Evolutionary conservation across 257 asterid genomes (phyloP).

Genomic region (Petrea volubilis): DNA sequence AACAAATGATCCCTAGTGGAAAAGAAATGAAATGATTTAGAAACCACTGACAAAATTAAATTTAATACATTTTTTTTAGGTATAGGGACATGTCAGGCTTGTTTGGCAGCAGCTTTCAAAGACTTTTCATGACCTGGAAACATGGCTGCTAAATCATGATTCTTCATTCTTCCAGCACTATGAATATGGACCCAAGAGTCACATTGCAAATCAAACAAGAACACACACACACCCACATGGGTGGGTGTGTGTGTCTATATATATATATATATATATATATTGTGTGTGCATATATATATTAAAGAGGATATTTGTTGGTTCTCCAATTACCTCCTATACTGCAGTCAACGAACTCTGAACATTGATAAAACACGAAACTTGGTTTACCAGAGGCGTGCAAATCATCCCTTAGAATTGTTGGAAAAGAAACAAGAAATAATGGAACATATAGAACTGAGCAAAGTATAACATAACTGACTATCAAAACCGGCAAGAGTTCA

Average conservation of each 20-base stretch:
- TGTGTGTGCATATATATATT: no score
- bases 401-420: no score
- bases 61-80: not conserved
- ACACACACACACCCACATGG: no score
- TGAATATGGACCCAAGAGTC: not conserved
- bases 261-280: no score
- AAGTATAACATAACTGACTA: no score
- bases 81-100: not conserved
- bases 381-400: no score
- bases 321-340: not conserved
- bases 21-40: not conserved
- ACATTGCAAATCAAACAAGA: not conserved
- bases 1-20: not conserved
- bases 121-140: slow-evolving; percentile 12
- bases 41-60: not conserved
- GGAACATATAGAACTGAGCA: no score
- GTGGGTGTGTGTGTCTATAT: no score
- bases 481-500: no score
- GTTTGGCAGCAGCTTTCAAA: not conserved
- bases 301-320: no score
- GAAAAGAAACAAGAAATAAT: no score
- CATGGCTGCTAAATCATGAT: not conserved
- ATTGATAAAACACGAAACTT: not conserved
- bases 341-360: no score
- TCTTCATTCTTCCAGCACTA: slow-evolving; percentile 5